Base-by-base conservation (phyloP, 306 rosid species). In the Delonix regia region DNA sequence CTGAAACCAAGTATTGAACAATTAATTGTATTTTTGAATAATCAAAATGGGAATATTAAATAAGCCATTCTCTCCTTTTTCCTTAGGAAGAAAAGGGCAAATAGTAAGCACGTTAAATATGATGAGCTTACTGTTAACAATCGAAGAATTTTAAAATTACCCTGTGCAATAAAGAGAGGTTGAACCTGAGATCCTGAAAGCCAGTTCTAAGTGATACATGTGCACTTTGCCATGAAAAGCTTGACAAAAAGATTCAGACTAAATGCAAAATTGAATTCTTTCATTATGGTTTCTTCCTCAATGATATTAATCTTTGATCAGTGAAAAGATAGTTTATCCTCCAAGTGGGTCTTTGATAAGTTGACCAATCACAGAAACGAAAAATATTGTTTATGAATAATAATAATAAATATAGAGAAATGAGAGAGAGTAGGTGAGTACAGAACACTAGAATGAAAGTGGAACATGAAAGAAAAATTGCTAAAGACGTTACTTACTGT, bases 361-460 rank as follows among this genome's bases (percentile, higher is more conserved):
- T 9, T 65, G 47, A 27, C 61, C 36, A 21, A 16, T 11, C 4
- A 24, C 13, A 24, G 16, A 16, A 72, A 71, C 2, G 49, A 36
- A 41, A 22, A 22, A 1, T 47, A 27, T 34, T 24, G 9, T 11
- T 7, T 21, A 67, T 48, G n/a, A 55, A 33, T 55, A 65, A 39
- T 73, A 77, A 25, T 9, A 48, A 47, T 65, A 51, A 21, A 33
- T 45, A 63, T 12, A 36, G 49, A 63, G 51, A 56, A 71, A 83
- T 28, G 24, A 9, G 80, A 38, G 12, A 71, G 75, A 68, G 92
- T 88, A 69, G 94, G 94, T 91, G 92, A 66, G 71, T 75, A 41
- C 85, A 47, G 22, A 84, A 78, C 70, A 59, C 36, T 39, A 67
- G 13, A 80, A 77, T 39, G 76, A 87, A 76, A 81, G 55, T 14